A percentile compares a stretch with the other conserved stretches of the same genome.
Evolutionary conservation across 768 basidiomycete species (phyloP).

Genomic region (Lactarius tabidus): DNA sequence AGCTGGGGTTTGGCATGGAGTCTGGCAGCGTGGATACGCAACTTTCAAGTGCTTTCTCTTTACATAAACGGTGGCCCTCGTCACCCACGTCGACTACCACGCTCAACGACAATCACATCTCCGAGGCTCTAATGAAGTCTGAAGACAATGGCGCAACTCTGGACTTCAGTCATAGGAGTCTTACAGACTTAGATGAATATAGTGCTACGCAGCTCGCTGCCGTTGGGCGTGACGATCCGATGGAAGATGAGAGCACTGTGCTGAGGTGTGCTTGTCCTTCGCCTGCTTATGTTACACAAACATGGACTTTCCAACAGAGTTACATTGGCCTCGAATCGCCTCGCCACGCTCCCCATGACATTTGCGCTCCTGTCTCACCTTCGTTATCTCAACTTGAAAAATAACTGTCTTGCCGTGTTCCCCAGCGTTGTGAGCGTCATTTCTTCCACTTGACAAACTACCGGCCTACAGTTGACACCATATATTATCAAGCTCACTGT

Average conservation of each 20-base stretch:
- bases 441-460: background rate
- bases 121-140: conserved; percentile 61
- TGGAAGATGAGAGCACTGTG: conserved; percentile 49
- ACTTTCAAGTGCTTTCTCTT: conserved; percentile 7
- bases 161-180: conserved; percentile 72
- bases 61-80: conserved; percentile 22
- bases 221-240: conserved; percentile 44
- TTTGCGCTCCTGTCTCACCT: conserved; percentile 70
- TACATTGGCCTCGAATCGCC: conserved; percentile 79
- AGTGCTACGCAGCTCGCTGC: conserved; percentile 76
- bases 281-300: conserved; percentile 21
- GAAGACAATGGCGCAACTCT: conserved; percentile 79
- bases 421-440: conserved; percentile 73
- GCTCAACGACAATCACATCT: conserved; percentile 54
- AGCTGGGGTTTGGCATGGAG: conserved; percentile 8
- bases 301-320: conserved; percentile 48
- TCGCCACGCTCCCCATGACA: conserved; percentile 70
- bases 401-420: conserved; percentile 76
- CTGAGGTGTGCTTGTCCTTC: conserved; percentile 48
- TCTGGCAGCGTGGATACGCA: conserved; percentile 7
- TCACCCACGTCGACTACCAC: conserved; percentile 37
- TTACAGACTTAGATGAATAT: conserved; percentile 70
- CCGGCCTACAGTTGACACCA: background rate
- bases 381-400: conserved; percentile 83
- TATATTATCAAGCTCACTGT: conserved; percentile 58